phyloP scores from a whole-genome alignment of 805 yeast genomes.

The Nakazawaea ishiwadae region DNA sequence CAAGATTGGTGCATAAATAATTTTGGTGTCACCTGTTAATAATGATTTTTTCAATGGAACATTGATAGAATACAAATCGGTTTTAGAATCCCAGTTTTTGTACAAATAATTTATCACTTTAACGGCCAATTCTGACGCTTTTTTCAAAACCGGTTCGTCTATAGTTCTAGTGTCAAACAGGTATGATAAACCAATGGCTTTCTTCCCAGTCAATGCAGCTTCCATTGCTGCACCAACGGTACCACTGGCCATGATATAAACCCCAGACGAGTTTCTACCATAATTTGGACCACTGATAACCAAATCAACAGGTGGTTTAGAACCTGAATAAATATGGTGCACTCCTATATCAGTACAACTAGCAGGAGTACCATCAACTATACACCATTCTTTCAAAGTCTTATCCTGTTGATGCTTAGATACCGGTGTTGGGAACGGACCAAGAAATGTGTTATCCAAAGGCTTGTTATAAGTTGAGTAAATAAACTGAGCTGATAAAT shows the following conservation, averaged over 20 bases:
- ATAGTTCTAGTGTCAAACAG: constrained; percentile 63
- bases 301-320: constrained; percentile 65
- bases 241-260: constrained; percentile 87
- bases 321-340: constrained; percentile 53
- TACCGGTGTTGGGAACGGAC: constrained; percentile 61
- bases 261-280: constrained; percentile 87
- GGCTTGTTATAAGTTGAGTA: constrained; percentile 46
- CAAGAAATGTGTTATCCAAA: constrained; percentile 52
- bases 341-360: constrained; percentile 90
- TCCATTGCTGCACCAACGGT: constrained; percentile 98
- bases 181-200: constrained; percentile 77
- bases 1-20: constrained; percentile 72
- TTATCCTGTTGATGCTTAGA: constrained; percentile 30
- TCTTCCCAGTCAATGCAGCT: constrained; percentile 68
- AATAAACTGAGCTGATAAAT: constrained; percentile 56
- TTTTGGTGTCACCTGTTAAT: constrained; percentile 46
- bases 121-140: constrained; percentile 68
- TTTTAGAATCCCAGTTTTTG: constrained; percentile 49
- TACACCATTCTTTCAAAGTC: constrained; percentile 70
- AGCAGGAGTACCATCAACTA: constrained; percentile 94
- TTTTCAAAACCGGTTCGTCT: constrained; percentile 43
- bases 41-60: constrained; percentile 56
- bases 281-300: constrained; percentile 95
- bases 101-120: constrained; percentile 56
- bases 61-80: constrained; percentile 79